Evolutionary conservation across 257 asterid genomes (phyloP).

Genomic region (Striga asiatica): DNA sequence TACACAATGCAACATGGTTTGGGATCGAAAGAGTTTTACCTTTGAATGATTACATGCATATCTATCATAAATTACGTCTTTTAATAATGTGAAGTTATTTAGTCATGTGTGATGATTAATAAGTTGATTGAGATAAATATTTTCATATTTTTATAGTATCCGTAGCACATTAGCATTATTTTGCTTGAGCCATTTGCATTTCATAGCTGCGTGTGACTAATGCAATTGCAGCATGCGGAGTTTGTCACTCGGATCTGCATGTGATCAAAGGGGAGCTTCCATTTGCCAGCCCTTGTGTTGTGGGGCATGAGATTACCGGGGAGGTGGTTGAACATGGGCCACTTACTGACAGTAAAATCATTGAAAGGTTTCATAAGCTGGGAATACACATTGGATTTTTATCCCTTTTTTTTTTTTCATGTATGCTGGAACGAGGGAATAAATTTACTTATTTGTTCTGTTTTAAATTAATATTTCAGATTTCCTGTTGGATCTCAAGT

Average conservation of each 20-base stretch:
- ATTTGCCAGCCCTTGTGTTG: slow-evolving; percentile 85
- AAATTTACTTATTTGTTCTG: too few species aligned
- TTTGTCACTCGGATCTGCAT: slow-evolving; percentile 97
- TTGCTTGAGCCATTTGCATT: too few species aligned
- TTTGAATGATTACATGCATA: neutral
- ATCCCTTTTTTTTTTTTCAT: neutral
- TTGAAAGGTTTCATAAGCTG: slow-evolving; percentile 46
- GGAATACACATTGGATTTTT: too few species aligned
- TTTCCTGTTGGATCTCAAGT: slow-evolving; percentile 77
- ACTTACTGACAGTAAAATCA: slow-evolving; percentile 53
- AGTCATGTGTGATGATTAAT: neutral
- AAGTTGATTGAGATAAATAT: too few species aligned
- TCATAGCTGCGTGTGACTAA: slow-evolving; percentile 10
- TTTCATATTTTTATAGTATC: too few species aligned
- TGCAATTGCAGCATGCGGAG: slow-evolving; percentile 96
- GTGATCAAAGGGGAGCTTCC: slow-evolving; percentile 97
- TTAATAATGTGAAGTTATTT: neutral
- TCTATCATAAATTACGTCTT: neutral
- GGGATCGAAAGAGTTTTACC: too few species aligned
- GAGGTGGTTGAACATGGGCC: slow-evolving; percentile 92
- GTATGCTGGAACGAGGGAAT: slow-evolving; percentile 7
- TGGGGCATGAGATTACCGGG: slow-evolving; percentile 97
- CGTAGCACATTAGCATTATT: too few species aligned
- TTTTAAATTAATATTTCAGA: slow-evolving; percentile 26
- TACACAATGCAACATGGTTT: neutral